A percentile compares a stretch with the other conserved stretches of the same genome.
Evolutionary conservation across 164 flowering plant species (phyloP).

Genomic region (Stephania yunnanensis): DNA sequence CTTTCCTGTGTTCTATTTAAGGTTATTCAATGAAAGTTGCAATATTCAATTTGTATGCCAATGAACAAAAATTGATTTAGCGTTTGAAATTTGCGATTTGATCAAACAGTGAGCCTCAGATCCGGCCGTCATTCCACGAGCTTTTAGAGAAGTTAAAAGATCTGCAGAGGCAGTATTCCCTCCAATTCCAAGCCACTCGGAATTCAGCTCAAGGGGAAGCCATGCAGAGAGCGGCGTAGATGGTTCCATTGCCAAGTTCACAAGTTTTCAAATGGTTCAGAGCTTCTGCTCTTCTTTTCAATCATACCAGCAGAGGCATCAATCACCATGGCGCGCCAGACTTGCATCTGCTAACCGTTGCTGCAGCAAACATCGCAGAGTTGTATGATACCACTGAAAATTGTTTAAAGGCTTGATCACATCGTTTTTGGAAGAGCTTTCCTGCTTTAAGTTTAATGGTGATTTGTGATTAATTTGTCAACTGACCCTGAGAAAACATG

Average conservation of each 20-base stretch:
- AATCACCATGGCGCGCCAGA: background rate
- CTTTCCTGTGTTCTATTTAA: too few relatives aligned
- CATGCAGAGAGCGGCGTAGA: slow-evolving; percentile 24
- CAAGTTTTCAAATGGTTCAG: background rate
- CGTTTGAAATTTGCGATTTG: slow-evolving; percentile 5
- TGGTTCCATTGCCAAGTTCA: background rate
- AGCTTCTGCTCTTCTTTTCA: background rate
- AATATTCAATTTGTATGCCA: background rate
- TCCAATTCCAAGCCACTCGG: slow-evolving; percentile 56
- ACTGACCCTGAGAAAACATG: background rate
- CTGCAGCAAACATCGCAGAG: too few relatives aligned
- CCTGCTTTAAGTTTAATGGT: background rate
- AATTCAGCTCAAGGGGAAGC: slow-evolving; percentile 31
- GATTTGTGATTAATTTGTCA: background rate
- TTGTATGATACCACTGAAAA: background rate
- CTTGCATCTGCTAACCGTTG: background rate
- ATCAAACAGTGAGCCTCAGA: slow-evolving; percentile 51
- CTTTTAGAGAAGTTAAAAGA: slow-evolving; percentile 63
- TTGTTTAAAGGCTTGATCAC: background rate
- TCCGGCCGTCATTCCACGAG: slow-evolving; percentile 71
- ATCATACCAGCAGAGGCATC: background rate
- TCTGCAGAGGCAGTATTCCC: slow-evolving; percentile 46
- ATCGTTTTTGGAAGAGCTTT: background rate
- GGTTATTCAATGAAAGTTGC: too few relatives aligned
- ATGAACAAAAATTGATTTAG: background rate